These are phyloP conservation scores for Aspergillus indologenus DNA, from an alignment of 495 filamentous ascomycete genomes.

Conservation along the genomic window DNA sequence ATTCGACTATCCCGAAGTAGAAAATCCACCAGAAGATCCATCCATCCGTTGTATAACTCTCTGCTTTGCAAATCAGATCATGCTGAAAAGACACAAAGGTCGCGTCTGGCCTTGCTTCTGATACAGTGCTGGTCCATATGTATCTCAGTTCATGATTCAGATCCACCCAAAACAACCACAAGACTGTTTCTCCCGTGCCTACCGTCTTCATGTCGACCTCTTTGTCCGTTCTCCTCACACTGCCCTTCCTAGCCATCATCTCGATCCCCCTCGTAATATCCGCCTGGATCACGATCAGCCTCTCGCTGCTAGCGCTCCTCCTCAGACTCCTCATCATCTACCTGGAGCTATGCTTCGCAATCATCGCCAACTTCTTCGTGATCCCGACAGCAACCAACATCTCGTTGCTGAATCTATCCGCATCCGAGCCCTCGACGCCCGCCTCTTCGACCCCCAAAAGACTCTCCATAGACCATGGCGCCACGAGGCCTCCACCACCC, in stretches of 20 bases:
- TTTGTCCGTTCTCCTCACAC: conserved; percentile 50
- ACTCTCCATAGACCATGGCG: conserved; percentile 28
- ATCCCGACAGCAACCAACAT: conserved; percentile 30
- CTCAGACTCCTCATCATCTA: conserved; percentile 66
- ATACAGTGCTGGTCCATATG: too few species aligned
- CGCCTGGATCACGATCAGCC: conserved; percentile 63
- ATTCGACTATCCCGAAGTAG: conserved; percentile 1
- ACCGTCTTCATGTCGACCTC: conserved; percentile 40
- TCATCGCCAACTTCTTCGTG: conserved; percentile 58
- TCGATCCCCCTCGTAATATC: conserved; percentile 67
- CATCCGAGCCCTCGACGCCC: conserved; percentile 32
- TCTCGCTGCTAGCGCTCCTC: conserved; percentile 64
- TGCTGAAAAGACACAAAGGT: too few species aligned
- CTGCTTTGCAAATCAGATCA: too few species aligned
- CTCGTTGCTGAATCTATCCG: conserved; percentile 33
- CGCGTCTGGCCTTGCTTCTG: too few species aligned
- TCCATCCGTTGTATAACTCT: neutral
- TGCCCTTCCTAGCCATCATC: conserved; percentile 62
- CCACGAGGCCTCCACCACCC: conserved; percentile 10
- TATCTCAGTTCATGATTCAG: too few species aligned
- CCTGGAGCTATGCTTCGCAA: conserved; percentile 59
- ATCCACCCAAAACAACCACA: neutral
- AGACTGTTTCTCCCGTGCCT: too few species aligned
- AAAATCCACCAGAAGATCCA: neutral
- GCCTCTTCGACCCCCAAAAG: conserved; percentile 15